These are phyloP conservation scores for Taphrina pruni DNA, from an alignment of 1,139 yeast species.

Conservation along the genomic window DNA sequence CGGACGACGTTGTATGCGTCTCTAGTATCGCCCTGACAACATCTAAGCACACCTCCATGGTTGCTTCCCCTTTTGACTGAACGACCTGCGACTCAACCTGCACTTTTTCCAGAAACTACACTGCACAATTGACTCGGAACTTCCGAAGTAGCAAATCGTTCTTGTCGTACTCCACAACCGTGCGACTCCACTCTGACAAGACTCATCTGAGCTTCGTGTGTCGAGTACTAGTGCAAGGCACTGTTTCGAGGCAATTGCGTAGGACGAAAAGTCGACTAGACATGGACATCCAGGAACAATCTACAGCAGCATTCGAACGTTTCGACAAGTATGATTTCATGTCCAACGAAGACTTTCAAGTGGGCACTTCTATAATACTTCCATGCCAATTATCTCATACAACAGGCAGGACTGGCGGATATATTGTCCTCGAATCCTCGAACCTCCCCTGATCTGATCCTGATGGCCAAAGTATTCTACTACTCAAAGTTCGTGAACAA, in stretches of 20 bases:
- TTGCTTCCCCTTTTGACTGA: background rate
- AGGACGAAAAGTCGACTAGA: background rate
- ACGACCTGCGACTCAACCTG: background rate
- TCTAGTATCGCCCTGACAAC: background rate
- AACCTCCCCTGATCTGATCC: slow-evolving; percentile 12
- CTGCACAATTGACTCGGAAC: slow-evolving; percentile 1
- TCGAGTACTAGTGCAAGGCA: too few relatives aligned
- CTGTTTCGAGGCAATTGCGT: too few relatives aligned
- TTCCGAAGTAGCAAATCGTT: background rate
- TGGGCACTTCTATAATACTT: background rate
- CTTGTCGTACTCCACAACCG: background rate
- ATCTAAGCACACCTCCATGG: background rate
- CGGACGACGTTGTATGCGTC: too few relatives aligned
- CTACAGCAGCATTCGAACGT: slow-evolving; percentile 10
- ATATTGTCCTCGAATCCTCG: slow-evolving; percentile 15
- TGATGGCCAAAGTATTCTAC: slow-evolving; percentile 28
- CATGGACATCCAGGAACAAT: background rate
- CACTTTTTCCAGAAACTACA: background rate
- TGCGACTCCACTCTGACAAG: too few relatives aligned
- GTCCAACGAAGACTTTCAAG: slow-evolving; percentile 32
- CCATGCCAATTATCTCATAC: background rate
- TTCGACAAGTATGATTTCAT: slow-evolving; percentile 36
- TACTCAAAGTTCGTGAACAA: slow-evolving; percentile 20
- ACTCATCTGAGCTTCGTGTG: too few relatives aligned
- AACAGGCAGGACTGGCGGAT: slow-evolving; percentile 20